Evolutionary conservation across 2,329 filamentous ascomycete genomes (phyloP), one percentile per base, ranked within the genome.

Genomic region (Chrysosphaeria jannelii): DNA sequence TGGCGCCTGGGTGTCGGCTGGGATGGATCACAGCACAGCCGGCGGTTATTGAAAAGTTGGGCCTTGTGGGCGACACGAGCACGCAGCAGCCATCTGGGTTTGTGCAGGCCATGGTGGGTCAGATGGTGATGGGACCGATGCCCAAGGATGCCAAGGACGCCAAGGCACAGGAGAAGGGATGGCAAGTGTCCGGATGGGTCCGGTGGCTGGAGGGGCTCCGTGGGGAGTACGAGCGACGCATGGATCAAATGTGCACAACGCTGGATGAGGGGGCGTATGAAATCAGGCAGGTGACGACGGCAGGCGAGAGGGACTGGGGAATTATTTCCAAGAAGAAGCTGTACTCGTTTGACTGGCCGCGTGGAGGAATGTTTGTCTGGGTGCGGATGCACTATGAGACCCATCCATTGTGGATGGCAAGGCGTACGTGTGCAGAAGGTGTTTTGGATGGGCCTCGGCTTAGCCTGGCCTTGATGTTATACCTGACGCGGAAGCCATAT

Each of bases 341-440:
- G 33, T 72, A 67, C 41, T 59, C 65, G 21, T 90, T 88, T 38
- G 45, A 57, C 33, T 76, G 71, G 54, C 78, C 79, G 1, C 59
- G 70, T 14, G 79, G 67, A 17, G 79, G 79, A 37, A 91, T 91
- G 78, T 91, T 90, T 41, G 44, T 88, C 26, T 91, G 79, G 79
- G 36, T 89, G 4, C 54, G 59, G 26, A 45, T 85, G 29, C 53
- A 63, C 38, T 69, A 78, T 34, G 57, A 68, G 25, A 48, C 51
- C 2, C 78, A 90, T 37, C 74, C 75, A 8, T 51, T 89, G 9
- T 65, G 50, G 39, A 35, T 40, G 24, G 39, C 40, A 3, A 31
- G 35, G 20, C 38, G 42, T 13, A 13, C 11, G 6, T 17, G 11
- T 8, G 17, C 41, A 6, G 23, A 26, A 13, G 40, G 35, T 22